Percentiles rank a stretch among this genome's conserved stretches.
Conservation (phyloP, 2,329 filamentous ascomycete genomes). For the Tolypocladium endophyticum region DNA sequence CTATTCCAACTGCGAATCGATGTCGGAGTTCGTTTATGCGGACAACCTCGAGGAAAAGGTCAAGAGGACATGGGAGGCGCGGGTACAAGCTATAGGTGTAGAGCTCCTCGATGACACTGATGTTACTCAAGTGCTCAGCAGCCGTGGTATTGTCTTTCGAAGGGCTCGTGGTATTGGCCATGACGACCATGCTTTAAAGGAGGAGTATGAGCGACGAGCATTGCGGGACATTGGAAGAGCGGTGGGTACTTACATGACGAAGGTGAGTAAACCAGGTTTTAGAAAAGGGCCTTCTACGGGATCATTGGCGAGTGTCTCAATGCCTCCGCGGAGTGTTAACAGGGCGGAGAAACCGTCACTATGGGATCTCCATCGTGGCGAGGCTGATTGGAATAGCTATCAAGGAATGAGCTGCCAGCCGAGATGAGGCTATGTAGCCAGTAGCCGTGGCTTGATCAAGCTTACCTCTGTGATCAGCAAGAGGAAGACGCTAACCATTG, state of each 20-base stretch:
- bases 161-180: background rate
- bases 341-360: background rate
- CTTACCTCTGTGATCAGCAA: background rate
- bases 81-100: slow-evolving; percentile 2
- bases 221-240: background rate
- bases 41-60: slow-evolving; percentile 4
- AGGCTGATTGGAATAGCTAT: background rate
- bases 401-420: background rate
- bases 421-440: background rate
- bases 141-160: background rate
- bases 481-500: background rate
- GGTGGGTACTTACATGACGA: background rate
- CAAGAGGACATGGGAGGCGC: slow-evolving; percentile 3
- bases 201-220: background rate
- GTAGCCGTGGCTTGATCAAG: background rate
- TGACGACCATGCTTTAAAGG: background rate
- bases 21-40: slow-evolving; percentile 4
- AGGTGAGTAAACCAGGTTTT: background rate
- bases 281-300: background rate
- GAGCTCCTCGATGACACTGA: background rate
- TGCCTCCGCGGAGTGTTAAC: background rate
- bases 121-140: background rate
- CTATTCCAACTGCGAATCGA: background rate
- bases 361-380: background rate
- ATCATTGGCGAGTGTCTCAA: background rate